These are phyloP conservation scores for Hygrocybe punicea DNA, from an alignment of 768 basidiomycete genomes.

Conservation along the genomic window DNA sequence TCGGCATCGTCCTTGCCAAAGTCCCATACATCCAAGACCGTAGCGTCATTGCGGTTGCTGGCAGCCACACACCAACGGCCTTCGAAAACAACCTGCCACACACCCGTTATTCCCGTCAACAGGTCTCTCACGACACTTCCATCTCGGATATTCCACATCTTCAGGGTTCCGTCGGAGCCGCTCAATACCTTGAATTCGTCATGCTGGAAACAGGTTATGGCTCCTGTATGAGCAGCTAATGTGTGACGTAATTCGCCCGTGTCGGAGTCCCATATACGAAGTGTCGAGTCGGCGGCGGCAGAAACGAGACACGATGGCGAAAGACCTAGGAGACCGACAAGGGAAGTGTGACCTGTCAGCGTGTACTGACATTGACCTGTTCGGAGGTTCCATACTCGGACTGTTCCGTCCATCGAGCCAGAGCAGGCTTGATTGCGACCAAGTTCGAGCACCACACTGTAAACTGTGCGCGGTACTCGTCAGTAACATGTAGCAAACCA, in stretches of 20 bases:
- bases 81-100: conserved; percentile 98
- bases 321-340: conserved; percentile 89
- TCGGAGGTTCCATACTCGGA: conserved; percentile 88
- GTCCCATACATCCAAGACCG: conserved; percentile 88
- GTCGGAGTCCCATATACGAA: conserved; percentile 92
- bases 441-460: conserved; percentile 90
- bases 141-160: conserved; percentile 95
- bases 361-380: conserved; percentile 78
- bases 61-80: conserved; percentile 94
- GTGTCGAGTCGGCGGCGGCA: conserved; percentile 92
- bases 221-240: conserved; percentile 87
- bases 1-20: conserved; percentile 73
- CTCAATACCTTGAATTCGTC: conserved; percentile 97
- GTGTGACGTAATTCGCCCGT: conserved; percentile 76
- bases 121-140: conserved; percentile 85
- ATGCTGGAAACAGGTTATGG: conserved; percentile 99
- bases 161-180: conserved; percentile 92
- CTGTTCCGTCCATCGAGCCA: conserved; percentile 97
- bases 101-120: conserved; percentile 85
- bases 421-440: conserved; percentile 88
- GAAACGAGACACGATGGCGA: conserved; percentile 90
- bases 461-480: conserved; percentile 53
- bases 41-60: conserved; percentile 72
- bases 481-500: background rate
- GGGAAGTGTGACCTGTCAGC: conserved; percentile 87